Evolutionary conservation across 108 stramenopile species (phyloP).

Genomic region (Fragilaria crotonensis): DNA sequence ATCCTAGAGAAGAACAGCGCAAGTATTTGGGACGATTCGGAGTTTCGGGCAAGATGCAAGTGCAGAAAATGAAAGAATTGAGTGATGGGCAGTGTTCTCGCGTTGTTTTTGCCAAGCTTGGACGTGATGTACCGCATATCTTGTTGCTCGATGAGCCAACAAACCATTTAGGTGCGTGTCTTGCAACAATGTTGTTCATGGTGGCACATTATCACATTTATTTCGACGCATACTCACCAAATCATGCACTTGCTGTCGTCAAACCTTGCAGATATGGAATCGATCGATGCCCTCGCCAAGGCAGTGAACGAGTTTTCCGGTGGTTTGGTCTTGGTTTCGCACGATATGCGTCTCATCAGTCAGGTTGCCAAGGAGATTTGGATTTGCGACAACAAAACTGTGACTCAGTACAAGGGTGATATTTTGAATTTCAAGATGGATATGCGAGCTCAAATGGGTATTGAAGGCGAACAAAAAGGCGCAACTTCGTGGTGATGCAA

Average conservation of each 20-base stretch:
- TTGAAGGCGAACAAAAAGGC: constrained; percentile 35
- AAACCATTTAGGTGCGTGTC: constrained; percentile 54
- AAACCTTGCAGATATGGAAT: constrained; percentile 73
- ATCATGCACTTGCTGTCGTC: not conserved
- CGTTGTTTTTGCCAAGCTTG: constrained; percentile 95
- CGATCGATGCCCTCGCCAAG: constrained; percentile 94
- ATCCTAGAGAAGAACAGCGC: constrained; percentile 74
- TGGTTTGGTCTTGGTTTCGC: constrained; percentile 94
- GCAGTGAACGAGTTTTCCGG: constrained; percentile 97
- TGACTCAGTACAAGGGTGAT: constrained; percentile 80
- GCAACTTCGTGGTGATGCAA: constrained; percentile 74
- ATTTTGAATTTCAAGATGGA: constrained; percentile 93
- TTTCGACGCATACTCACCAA: not conserved
- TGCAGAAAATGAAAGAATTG: constrained; percentile 84
- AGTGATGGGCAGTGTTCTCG: constrained; percentile 95
- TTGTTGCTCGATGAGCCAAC: constrained; percentile 87
- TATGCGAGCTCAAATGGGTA: constrained; percentile 71
- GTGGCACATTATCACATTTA: not conserved
- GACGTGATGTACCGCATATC: constrained; percentile 93
- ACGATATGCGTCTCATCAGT: constrained; percentile 97
- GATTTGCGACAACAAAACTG: constrained; percentile 93
- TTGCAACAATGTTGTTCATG: constrained; percentile 17
- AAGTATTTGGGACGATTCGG: constrained; percentile 97
- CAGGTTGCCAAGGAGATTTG: constrained; percentile 98
- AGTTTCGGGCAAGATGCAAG: constrained; percentile 89